These are phyloP conservation scores for Trichoderma gamsii DNA, from an alignment of 495 filamentous ascomycete genomes.

Conservation along the genomic window DNA sequence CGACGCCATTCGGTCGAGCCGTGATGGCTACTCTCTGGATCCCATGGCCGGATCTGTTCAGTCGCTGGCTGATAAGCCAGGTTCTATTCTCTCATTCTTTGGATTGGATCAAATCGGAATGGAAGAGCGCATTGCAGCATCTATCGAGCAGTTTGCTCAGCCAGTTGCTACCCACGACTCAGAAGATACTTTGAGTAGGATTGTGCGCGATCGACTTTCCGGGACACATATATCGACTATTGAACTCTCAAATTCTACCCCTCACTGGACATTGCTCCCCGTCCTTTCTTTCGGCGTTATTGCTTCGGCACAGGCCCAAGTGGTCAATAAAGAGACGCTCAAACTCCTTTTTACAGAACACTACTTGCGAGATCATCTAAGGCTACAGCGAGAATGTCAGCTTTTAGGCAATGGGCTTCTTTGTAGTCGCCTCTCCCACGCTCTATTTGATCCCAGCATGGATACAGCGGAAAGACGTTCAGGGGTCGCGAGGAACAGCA, in stretches of 20 bases:
- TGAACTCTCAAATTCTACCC: conserved; percentile 44
- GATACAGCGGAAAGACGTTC: conserved; percentile 66
- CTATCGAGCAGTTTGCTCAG: conserved; percentile 40
- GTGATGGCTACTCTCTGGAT: neutral
- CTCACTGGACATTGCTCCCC: conserved; percentile 65
- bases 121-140: conserved; percentile 41
- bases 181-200: conserved; percentile 28
- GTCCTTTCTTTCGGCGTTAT: conserved; percentile 70
- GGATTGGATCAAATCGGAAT: conserved; percentile 46
- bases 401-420: conserved; percentile 82
- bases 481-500: conserved; percentile 61
- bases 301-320: conserved; percentile 62
- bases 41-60: neutral
- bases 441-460: conserved; percentile 82
- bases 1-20: conserved; percentile 5
- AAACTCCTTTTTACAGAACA: conserved; percentile 74
- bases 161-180: conserved; percentile 22
- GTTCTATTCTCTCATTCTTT: conserved; percentile 37
- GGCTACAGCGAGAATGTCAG: conserved; percentile 71
- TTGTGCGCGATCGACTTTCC: conserved; percentile 29
- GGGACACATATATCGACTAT: conserved; percentile 13
- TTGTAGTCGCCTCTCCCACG: conserved; percentile 66
- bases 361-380: conserved; percentile 65
- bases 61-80: neutral
- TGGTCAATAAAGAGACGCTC: conserved; percentile 72